Evolutionary conservation across 257 asterid genomes (phyloP), one percentile per base, ranked within the genome.

Genomic region (Linderniella brevidens): DNA sequence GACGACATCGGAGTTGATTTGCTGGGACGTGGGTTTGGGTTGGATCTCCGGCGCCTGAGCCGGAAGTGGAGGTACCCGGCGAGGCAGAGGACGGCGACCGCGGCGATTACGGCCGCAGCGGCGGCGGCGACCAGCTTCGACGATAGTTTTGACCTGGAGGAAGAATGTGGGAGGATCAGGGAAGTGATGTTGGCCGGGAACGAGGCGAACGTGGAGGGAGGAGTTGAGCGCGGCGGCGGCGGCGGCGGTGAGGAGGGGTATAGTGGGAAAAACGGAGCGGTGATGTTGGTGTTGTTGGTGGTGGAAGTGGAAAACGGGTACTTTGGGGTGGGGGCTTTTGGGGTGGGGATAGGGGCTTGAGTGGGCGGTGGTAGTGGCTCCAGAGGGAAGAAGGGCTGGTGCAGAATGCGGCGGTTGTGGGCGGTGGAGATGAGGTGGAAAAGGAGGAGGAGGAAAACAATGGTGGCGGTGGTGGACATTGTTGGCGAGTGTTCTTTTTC

Each of bases 1-100:
- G 78, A 78, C 62, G 95, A 83, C 83, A 88, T 78, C 3, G 65
- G 75, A 8, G 80, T 61, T 59, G 80, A 80, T 8, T 73, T 35
- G 36, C 64, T 59, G 60, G 54, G 38, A 14, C 49, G 44, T 37
- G 61, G 37, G 13, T 64, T 44, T 10, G 69, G 45, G 18, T 56
- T 37, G 2, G 7, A 43, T 16, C 16, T 48, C 49, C 75, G 50
- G 35, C 19, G 54, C 25, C 72, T 66, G 44, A 59, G 71, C 35
- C 82, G 87, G 54, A 78, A 52, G 58, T 84, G 95, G 41, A 76
- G 61, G 52, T 58, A 73, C 15, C 79, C 55, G 58, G 73, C 86
- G 12, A 80, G 35, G 49, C 79, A 60, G 44, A 88, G 65, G 46
- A 80, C 62, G 14, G 59, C 57, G 8, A 66, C 53, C 18, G 98